A percentile compares a stretch with the other conserved stretches of the same genome.
Evolutionary conservation across 345 rosid species (phyloP).

Genomic region (Hypericum perforatum): DNA sequence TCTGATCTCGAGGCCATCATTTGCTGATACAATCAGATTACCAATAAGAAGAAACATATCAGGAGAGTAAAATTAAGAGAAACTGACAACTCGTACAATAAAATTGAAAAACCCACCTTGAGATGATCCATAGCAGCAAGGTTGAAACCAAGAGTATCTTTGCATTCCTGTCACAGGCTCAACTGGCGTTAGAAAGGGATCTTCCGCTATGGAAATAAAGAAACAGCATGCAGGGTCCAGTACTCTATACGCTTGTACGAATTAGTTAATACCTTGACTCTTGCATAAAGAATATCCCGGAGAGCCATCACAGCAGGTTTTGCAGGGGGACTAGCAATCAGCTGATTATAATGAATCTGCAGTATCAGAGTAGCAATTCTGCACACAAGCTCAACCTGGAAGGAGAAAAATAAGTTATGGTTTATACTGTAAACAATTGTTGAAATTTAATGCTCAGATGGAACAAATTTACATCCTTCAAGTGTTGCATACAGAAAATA

Average conservation of each 20-base stretch:
- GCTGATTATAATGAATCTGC: conserved; percentile 71
- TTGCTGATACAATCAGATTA: conserved; percentile 37
- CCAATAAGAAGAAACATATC: neutral
- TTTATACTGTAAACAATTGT: neutral
- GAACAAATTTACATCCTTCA: neutral
- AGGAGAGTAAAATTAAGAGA: neutral
- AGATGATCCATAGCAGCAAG: conserved; percentile 97
- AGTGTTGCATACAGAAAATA: no score
- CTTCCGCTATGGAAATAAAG: neutral
- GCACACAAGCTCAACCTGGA: conserved; percentile 81
- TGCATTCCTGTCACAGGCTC: conserved; percentile 51
- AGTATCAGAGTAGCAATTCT: conserved; percentile 60
- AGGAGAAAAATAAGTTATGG: neutral
- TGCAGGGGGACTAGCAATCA: conserved; percentile 72
- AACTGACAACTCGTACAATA: neutral
- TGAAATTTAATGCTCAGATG: neutral
- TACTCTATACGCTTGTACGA: neutral
- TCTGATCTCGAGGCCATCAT: conserved; percentile 83
- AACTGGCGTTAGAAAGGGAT: neutral
- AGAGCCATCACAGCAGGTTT: conserved; percentile 62
- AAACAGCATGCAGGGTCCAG: neutral
- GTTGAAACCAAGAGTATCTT: conserved; percentile 81
- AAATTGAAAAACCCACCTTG: conserved; percentile 32
- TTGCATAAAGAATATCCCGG: conserved; percentile 51
- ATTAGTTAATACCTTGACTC: conserved; percentile 51